Evolutionary conservation across 2,329 filamentous ascomycete species (phyloP), one percentile per base, ranked within the genome.

Genomic region (Hypoxylon sp.): DNA sequence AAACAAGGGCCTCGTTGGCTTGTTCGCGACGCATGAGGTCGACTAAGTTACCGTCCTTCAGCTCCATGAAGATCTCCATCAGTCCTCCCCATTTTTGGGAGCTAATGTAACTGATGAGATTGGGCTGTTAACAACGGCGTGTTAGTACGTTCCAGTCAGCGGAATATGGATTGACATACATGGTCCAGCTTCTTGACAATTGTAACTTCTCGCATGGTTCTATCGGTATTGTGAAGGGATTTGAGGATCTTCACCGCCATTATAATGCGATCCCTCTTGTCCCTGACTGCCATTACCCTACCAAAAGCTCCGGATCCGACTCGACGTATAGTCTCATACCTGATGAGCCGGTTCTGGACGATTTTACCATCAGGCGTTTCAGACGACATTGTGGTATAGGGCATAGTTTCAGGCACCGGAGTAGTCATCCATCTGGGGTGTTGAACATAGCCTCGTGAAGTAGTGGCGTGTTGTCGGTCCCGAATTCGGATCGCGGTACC

Each of bases 11-110:
- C 11, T 9, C 18, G 24, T 44, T 20, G 3, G 18, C 26, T 5
- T 20, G 2, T 16, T 16, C 20, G n/a, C 2, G 12, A 12, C 9
- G 6, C 30, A 56, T 11, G 7, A 61, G 16, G 1, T 38, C 24
- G 3, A n/a, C 4, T 12, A 69, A 28, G 30, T 16, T 67, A 36
- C 68, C 68, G 14, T 72, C 38, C 40, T 61, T 66, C 1, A 69
- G 54, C 3, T 30, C 62, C 54, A 68, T 71, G 26, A 68, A 70
- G 3, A 61, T 61, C 14, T 30, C 44, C 4, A 54, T n/a, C 2
- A n/a, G 1, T 2, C 16, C 11, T 16, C 12, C 14, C 9, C 26
- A 5, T 20, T 20, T 9, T 9, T 52, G 48, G 11, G 49, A 28
- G 2, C 5, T 11, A 5, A 72, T 67, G 16, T 64, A 52, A 1